Evolutionary conservation across 2,329 filamentous ascomycete genomes (phyloP).

Genomic region (Mariannaea elegans): DNA sequence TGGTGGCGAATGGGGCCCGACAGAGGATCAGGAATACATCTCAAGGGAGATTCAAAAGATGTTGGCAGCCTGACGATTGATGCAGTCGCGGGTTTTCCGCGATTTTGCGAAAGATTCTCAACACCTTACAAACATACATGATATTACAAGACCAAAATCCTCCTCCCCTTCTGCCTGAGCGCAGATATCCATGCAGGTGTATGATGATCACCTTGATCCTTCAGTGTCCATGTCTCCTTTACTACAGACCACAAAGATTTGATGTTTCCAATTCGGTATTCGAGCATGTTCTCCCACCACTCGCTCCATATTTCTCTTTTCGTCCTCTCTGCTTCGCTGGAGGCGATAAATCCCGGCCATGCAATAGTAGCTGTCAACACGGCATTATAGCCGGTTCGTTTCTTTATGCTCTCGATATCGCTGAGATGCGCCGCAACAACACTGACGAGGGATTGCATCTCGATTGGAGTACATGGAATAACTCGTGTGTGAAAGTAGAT

Average conservation of each 20-base stretch:
- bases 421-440: conserved; percentile 9
- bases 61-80: background rate
- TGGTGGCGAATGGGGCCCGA: conserved; percentile 10
- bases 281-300: conserved; percentile 15
- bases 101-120: too few species aligned
- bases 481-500: conserved; percentile 20
- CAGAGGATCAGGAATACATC: conserved; percentile 15
- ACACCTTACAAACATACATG: too few species aligned
- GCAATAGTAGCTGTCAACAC: conserved; percentile 2
- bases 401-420: conserved; percentile 16
- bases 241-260: conserved; percentile 9
- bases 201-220: background rate
- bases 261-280: conserved; percentile 17
- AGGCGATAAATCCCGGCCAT: conserved; percentile 12
- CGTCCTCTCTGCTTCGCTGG: background rate
- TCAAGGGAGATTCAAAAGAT: background rate
- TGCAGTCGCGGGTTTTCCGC: too few species aligned
- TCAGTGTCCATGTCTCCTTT: background rate
- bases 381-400: conserved; percentile 5
- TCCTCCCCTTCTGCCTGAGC: background rate
- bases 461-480: background rate
- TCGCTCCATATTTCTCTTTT: background rate
- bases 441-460: background rate
- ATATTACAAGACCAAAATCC: background rate
- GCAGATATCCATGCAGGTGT: background rate